Percentiles rank a stretch among this genome's conserved stretches.
phyloP scores from a whole-genome alignment of 2,329 filamentous ascomycete genomes.

The Trichoderma afroharzianum region DNA sequence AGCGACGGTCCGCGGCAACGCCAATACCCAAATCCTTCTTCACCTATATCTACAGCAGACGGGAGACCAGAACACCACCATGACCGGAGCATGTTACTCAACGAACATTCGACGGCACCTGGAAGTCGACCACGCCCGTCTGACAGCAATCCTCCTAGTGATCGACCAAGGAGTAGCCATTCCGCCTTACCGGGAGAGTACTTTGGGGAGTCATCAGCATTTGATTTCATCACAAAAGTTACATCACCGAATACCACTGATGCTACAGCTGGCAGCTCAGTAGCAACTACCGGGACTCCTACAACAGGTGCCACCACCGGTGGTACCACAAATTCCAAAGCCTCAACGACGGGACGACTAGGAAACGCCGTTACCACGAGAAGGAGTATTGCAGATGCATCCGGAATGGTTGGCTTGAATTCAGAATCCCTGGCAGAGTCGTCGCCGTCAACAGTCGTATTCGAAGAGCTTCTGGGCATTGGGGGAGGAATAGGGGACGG shows the following conservation, averaged over 20 bases:
- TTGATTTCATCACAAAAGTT: constrained; percentile 10
- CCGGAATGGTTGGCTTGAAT: neutral
- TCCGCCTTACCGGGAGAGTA: constrained; percentile 9
- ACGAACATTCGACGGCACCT: neutral
- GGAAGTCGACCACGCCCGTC: neutral
- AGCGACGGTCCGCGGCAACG: neutral
- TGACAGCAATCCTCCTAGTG: neutral
- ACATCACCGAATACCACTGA: constrained; percentile 3
- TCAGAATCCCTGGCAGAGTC: constrained; percentile 4
- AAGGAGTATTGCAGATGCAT: neutral
- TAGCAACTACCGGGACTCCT: neutral
- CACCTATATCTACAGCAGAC: neutral
- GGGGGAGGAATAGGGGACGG: constrained; percentile 4
- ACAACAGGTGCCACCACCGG: neutral
- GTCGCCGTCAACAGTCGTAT: constrained; percentile 3
- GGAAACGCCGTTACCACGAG: neutral
- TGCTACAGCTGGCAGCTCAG: neutral
- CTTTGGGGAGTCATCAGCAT: constrained; percentile 9
- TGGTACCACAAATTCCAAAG: neutral
- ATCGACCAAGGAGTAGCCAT: constrained; percentile 2
- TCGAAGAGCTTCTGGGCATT: constrained; percentile 7
- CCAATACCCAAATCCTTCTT: neutral
- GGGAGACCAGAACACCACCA: neutral
- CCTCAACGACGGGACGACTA: neutral
- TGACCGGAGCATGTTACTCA: neutral